These are phyloP conservation scores for Tripterygium wilfordii DNA, from an alignment of 177 flowering plant genomes.

Conservation along the genomic window DNA sequence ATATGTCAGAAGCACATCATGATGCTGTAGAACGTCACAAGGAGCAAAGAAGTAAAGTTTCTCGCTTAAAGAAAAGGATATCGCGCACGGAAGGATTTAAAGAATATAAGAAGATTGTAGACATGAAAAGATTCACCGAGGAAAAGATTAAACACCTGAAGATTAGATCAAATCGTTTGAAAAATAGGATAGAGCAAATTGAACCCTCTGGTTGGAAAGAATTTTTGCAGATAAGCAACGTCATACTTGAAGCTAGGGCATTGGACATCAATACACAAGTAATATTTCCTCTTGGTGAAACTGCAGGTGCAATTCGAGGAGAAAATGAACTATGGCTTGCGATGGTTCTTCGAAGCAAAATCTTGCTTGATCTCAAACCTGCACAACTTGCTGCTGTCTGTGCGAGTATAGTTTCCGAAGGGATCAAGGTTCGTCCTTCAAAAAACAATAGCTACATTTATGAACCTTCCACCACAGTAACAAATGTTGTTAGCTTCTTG, in stretches of 20 bases:
- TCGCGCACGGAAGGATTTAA: conserved; percentile 71
- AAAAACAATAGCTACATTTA: conserved; percentile 71
- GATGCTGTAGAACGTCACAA: conserved; percentile 62
- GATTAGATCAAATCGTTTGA: conserved; percentile 64
- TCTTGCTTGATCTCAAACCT: conserved; percentile 70
- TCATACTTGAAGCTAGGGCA: conserved; percentile 85
- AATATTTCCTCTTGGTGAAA: conserved; percentile 92
- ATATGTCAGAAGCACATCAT: conserved; percentile 47
- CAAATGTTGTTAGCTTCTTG: conserved; percentile 37
- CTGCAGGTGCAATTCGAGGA: conserved; percentile 95
- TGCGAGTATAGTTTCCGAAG: conserved; percentile 92
- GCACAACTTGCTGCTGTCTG: conserved; percentile 92
- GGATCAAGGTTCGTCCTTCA: conserved; percentile 78
- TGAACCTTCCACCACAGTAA: conserved; percentile 70
- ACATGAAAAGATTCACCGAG: conserved; percentile 50
- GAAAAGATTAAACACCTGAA: conserved; percentile 79
- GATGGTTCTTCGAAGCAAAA: conserved; percentile 77
- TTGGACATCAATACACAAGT: conserved; percentile 74
- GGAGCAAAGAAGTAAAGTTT: conserved; percentile 69
- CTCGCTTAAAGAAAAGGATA: conserved; percentile 82
- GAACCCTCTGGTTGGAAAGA: conserved; percentile 99
- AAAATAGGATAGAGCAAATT: conserved; percentile 69
- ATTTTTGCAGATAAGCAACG: conserved; percentile 81
- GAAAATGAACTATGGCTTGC: conserved; percentile 99
- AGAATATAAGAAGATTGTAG: conserved; percentile 74